Conservation (phyloP, 164 flowering plant genomes). For the Aristolochia fimbriata region DNA sequence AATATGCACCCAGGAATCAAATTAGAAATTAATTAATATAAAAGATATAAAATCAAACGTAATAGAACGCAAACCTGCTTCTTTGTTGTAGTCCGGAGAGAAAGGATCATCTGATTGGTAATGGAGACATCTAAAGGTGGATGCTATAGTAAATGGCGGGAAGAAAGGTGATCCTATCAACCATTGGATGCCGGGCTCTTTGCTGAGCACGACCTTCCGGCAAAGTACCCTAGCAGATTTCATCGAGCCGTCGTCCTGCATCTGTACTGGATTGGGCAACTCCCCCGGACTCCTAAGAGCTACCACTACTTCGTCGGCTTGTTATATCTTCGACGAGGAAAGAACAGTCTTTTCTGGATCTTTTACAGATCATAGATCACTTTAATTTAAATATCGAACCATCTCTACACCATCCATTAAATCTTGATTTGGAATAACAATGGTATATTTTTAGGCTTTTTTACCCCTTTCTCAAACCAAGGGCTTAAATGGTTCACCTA, state of each 20-base stretch:
- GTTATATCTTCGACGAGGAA: too few species aligned
- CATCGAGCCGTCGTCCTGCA: slow-evolving; percentile 1
- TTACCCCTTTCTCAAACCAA: too few species aligned
- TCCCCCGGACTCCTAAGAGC: too few species aligned
- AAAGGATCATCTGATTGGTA: slow-evolving; percentile 19
- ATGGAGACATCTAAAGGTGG: slow-evolving; percentile 73
- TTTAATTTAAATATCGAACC: too few species aligned
- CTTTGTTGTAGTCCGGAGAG: slow-evolving; percentile 47
- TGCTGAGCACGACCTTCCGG: slow-evolving; percentile 14
- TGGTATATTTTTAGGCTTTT: too few species aligned
- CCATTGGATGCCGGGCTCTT: slow-evolving; percentile 57
- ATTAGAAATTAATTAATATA: not conserved
- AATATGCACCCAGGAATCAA: not conserved
- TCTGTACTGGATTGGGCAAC: too few species aligned
- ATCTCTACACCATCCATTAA: too few species aligned
- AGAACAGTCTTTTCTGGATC: too few species aligned
- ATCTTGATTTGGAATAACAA: too few species aligned
- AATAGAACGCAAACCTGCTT: slow-evolving; percentile 41
- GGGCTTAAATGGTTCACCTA: too few species aligned
- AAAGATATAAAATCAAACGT: not conserved
- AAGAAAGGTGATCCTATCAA: slow-evolving; percentile 81
- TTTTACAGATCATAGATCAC: too few species aligned
- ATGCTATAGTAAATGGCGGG: slow-evolving; percentile 38
- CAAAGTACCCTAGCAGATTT: slow-evolving; percentile 16
- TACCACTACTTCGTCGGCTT: too few species aligned